Conservation (phyloP, 2,329 filamentous ascomycete species). For the Setomelanomma holmii region DNA sequence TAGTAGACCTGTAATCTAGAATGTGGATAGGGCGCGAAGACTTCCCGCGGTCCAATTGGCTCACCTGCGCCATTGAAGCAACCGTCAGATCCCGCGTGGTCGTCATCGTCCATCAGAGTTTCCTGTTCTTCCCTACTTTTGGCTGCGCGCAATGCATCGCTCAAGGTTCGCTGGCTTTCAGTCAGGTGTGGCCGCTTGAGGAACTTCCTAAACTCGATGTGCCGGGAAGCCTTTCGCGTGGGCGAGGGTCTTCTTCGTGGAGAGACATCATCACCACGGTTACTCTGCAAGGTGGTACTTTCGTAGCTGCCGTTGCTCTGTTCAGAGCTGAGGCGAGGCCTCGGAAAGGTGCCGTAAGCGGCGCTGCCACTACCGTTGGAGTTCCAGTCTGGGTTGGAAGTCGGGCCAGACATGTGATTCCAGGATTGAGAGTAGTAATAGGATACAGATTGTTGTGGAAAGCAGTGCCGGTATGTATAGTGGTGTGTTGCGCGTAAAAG, state of each 20-base stretch:
- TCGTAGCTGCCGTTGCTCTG: constrained; percentile 25
- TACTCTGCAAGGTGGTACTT: constrained; percentile 26
- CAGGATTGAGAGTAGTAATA: constrained; percentile 1
- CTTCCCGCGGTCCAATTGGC: constrained; percentile 44
- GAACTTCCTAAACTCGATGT: constrained; percentile 44
- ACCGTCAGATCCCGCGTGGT: constrained; percentile 54
- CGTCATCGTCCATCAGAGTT: constrained; percentile 54
- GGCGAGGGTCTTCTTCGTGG: constrained; percentile 26
- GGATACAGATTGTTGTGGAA: not conserved
- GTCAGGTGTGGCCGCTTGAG: constrained; percentile 42
- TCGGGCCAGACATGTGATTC: constrained; percentile 36
- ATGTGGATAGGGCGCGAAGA: constrained; percentile 62
- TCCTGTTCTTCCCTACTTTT: constrained; percentile 58
- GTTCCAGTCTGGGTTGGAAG: constrained; percentile 35
- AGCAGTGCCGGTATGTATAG: not conserved
- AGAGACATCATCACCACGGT: constrained; percentile 24
- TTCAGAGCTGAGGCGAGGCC: constrained; percentile 22
- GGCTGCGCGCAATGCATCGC: constrained; percentile 48
- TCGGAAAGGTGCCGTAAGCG: constrained; percentile 33
- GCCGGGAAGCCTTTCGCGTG: constrained; percentile 26
- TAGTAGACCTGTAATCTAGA: constrained; percentile 74
- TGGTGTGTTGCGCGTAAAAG: not conserved
- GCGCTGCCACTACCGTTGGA: constrained; percentile 18
- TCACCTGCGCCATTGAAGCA: constrained; percentile 50
- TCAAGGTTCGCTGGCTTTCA: constrained; percentile 43